phyloP scores from a whole-genome alignment of 75 land plant species.

The Pinus tabuliformis region DNA sequence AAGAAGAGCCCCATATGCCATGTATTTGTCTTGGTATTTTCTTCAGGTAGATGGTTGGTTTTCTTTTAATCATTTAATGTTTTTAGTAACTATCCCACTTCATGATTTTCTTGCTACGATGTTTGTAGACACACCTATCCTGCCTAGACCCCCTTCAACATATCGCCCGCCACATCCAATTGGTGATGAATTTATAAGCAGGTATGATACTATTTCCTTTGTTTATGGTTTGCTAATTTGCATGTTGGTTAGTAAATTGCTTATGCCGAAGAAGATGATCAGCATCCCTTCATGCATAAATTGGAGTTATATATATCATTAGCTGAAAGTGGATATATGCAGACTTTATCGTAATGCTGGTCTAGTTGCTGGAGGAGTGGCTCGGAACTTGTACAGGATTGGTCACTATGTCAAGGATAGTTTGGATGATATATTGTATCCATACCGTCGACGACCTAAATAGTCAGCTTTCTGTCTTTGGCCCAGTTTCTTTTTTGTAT shows the following conservation, averaged over 20 bases:
- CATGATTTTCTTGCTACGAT: not conserved
- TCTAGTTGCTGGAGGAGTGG: slow-evolving; percentile 81
- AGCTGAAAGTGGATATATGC: slow-evolving; percentile 9
- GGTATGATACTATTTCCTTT: slow-evolving; percentile 18
- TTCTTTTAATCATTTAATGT: not conserved
- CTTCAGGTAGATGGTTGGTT: not conserved
- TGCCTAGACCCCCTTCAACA: slow-evolving; percentile 20
- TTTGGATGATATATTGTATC: slow-evolving; percentile 72
- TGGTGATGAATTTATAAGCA: slow-evolving; percentile 48
- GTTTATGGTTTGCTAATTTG: not conserved
- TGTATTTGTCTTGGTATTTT: not conserved
- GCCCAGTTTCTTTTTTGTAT: not conserved
- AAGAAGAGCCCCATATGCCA: not conserved
- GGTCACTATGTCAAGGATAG: slow-evolving; percentile 67
- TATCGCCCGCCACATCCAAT: slow-evolving; percentile 24
- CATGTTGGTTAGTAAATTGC: not conserved
- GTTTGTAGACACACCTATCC: slow-evolving; percentile 20
- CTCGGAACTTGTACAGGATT: slow-evolving; percentile 53
- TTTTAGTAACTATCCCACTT: not conserved
- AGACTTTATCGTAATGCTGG: slow-evolving; percentile 81
- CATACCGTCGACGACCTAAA: slow-evolving; percentile 81
- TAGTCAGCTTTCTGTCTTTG: slow-evolving; percentile 14
- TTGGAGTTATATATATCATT: not conserved
- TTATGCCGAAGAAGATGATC: not conserved
- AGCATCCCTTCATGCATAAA: not conserved